phyloP scores from a whole-genome alignment of 345 rosid species.

The Brassica carinata region DNA sequence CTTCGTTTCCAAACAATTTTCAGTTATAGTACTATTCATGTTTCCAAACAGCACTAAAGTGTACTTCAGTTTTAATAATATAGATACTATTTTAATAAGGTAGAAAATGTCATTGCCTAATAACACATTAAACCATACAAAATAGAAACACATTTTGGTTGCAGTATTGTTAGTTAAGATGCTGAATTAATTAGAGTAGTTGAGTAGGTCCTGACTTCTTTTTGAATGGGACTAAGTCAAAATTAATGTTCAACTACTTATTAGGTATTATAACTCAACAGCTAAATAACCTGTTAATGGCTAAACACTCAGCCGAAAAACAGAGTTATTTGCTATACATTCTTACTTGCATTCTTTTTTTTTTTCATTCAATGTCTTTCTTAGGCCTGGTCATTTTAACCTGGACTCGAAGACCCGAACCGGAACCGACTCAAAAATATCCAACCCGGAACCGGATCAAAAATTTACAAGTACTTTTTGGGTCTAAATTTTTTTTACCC shows the following conservation, averaged over 20 bases:
- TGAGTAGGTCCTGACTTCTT: slow-evolving; percentile 3
- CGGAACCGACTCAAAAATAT: too few species aligned
- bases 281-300: neutral
- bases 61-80: neutral
- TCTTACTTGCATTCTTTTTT: too few species aligned
- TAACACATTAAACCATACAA: neutral
- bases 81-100: neutral
- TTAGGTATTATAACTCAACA: slow-evolving; percentile 17
- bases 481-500: too few species aligned
- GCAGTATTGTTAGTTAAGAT: neutral
- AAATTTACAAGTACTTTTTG: too few species aligned
- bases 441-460: too few species aligned
- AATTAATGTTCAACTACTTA: slow-evolving; percentile 21
- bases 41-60: too few species aligned
- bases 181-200: neutral
- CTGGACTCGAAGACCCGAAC: too few species aligned
- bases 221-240: neutral
- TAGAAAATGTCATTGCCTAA: neutral
- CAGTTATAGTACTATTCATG: too few species aligned
- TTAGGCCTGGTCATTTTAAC: too few species aligned
- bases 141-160: neutral
- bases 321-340: neutral
- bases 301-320: neutral
- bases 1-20: too few species aligned
- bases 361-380: neutral